These are phyloP conservation scores for Lentinus brumalis DNA, from an alignment of 768 basidiomycete species.

Conservation along the genomic window DNA sequence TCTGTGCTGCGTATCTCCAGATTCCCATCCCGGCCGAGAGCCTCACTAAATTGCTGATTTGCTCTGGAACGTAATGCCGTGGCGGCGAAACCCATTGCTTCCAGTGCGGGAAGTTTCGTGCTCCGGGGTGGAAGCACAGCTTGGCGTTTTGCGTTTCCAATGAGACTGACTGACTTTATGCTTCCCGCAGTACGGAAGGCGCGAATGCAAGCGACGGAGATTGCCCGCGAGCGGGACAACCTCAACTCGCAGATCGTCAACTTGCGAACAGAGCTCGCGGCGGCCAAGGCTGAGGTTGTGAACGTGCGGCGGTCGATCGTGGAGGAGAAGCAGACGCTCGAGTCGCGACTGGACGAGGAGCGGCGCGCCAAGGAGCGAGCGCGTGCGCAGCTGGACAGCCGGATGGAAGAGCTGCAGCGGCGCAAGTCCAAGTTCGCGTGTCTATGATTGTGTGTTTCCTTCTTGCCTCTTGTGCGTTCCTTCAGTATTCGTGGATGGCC, in stretches of 20 bases:
- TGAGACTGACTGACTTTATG: constrained; percentile 6
- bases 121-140: no score
- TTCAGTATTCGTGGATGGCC: not conserved
- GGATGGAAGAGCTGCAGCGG: constrained; percentile 82
- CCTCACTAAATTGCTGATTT: no score
- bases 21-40: not conserved
- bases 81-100: no score
- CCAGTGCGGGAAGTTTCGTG: no score
- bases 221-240: constrained; percentile 83
- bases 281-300: constrained; percentile 79
- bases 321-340: constrained; percentile 87
- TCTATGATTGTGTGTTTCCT: constrained; percentile 48
- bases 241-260: constrained; percentile 64
- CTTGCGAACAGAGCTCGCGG: constrained; percentile 72
- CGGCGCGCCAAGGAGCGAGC: constrained; percentile 87
- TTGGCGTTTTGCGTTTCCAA: no score
- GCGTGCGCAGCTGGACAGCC: constrained; percentile 81
- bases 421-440: constrained; percentile 94
- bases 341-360: constrained; percentile 83
- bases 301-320: constrained; percentile 77
- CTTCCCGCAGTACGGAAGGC: constrained; percentile 77
- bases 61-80: no score
- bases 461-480: not conserved
- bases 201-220: constrained; percentile 89
- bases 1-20: not conserved